These are phyloP conservation scores for Elongisporangium prolatum DNA, from an alignment of 352 stramenopile genomes.

Conservation along the genomic window DNA sequence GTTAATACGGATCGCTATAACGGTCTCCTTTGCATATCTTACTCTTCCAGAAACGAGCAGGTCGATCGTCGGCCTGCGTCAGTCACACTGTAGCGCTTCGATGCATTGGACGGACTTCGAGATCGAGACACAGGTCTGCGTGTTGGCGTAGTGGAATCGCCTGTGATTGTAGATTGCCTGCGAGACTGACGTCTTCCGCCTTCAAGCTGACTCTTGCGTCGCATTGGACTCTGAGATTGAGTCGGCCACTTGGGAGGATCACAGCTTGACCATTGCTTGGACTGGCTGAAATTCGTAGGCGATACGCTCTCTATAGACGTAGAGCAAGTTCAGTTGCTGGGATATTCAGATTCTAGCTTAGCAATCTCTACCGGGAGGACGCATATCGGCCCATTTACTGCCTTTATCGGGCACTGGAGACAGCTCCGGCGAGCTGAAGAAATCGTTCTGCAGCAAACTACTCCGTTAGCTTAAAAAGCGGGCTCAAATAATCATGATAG, in stretches of 20 bases:
- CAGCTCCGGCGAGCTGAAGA: slow-evolving; percentile 5
- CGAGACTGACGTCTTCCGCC: slow-evolving; percentile 29
- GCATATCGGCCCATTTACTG: neutral
- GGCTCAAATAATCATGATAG: neutral
- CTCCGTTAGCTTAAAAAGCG: too few relatives aligned
- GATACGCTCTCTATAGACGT: slow-evolving; percentile 9
- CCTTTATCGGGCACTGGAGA: slow-evolving; percentile 3
- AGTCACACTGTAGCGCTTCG: too few relatives aligned
- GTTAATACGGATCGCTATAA: too few relatives aligned
- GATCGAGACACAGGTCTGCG: too few relatives aligned
- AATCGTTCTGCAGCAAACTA: neutral
- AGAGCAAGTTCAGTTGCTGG: neutral
- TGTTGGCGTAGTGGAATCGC: too few relatives aligned
- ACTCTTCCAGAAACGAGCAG: too few relatives aligned
- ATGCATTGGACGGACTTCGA: too few relatives aligned
- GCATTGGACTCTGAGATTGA: neutral
- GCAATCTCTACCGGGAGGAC: neutral
- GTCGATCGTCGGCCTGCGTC: too few relatives aligned
- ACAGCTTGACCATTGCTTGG: neutral
- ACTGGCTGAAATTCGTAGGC: slow-evolving; percentile 12
- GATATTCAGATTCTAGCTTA: too few relatives aligned
- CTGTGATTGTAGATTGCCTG: too few relatives aligned
- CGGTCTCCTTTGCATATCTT: too few relatives aligned
- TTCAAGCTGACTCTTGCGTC: neutral
- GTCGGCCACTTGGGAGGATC: neutral